These are phyloP conservation scores for Fusarium sp. DNA, from an alignment of 2,329 filamentous ascomycete genomes.

Conservation along the genomic window DNA sequence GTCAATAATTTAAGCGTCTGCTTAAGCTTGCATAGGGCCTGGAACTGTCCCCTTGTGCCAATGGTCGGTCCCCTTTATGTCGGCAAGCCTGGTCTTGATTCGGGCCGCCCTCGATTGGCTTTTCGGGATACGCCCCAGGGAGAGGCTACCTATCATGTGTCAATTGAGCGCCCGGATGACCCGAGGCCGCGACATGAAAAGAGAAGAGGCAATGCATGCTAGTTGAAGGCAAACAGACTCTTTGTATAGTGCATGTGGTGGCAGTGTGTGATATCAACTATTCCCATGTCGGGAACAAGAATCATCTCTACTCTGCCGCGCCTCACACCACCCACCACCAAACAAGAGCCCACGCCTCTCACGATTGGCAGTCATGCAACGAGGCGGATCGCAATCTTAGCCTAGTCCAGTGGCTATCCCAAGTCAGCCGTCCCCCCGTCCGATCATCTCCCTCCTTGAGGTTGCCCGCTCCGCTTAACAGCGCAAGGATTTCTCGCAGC, in stretches of 20 bases:
- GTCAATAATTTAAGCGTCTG: no score
- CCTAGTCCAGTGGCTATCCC: background rate
- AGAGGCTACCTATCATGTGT: background rate
- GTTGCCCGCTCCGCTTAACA: no score
- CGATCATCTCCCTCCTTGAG: no score
- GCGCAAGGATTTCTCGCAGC: no score
- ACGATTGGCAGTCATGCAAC: slow-evolving; percentile 6
- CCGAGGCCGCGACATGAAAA: no score
- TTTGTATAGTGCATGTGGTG: no score
- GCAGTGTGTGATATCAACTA: no score
- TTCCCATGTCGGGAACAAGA: background rate
- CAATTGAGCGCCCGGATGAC: background rate
- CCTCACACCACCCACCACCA: slow-evolving; percentile 6
- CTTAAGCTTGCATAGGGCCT: no score
- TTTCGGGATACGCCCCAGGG: background rate
- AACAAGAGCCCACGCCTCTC: background rate
- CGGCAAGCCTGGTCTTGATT: background rate
- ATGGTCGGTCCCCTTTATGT: no score
- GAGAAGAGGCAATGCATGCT: no score
- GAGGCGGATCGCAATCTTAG: slow-evolving; percentile 19
- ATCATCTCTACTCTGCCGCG: background rate
- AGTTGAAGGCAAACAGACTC: no score
- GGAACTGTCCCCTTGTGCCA: no score
- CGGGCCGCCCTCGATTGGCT: background rate
- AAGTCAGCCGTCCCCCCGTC: background rate